phyloP scores from a whole-genome alignment of 2,329 filamentous ascomycete genomes.

The Zasmidium angulare region DNA sequence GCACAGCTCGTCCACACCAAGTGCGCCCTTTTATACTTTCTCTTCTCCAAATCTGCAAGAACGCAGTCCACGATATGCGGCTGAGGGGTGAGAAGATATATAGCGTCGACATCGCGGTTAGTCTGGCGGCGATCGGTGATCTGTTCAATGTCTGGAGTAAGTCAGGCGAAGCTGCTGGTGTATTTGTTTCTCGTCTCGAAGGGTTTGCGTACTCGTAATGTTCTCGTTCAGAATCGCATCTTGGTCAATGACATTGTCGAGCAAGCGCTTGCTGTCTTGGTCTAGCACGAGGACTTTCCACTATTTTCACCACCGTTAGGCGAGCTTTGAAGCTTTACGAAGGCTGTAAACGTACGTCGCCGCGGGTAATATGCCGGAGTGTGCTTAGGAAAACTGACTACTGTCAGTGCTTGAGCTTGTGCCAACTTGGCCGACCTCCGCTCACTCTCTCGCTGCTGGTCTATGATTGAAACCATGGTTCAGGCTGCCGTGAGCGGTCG shows the following conservation, averaged over 20 bases:
- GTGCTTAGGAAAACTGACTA: slow-evolving; percentile 66
- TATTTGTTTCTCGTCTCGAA: background rate
- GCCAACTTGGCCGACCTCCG: background rate
- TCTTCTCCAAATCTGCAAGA: slow-evolving; percentile 84
- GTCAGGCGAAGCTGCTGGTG: slow-evolving; percentile 29
- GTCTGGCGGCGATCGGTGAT: slow-evolving; percentile 82
- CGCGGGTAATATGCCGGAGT: slow-evolving; percentile 74
- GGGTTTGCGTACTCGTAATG: slow-evolving; percentile 72
- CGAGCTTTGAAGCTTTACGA: slow-evolving; percentile 19
- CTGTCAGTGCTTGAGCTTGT: slow-evolving; percentile 12
- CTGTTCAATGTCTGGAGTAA: slow-evolving; percentile 76
- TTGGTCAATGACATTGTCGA: slow-evolving; percentile 88
- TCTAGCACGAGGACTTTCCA: slow-evolving; percentile 98
- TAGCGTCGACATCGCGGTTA: slow-evolving; percentile 88
- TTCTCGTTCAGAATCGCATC: slow-evolving; percentile 97
- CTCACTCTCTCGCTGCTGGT: slow-evolving; percentile 74
- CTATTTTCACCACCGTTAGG: slow-evolving; percentile 47
- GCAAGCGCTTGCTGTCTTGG: slow-evolving; percentile 75
- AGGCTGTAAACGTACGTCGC: slow-evolving; percentile 54
- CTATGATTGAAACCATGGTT: slow-evolving; percentile 79
- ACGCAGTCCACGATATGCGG: slow-evolving; percentile 90
- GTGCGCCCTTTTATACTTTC: slow-evolving; percentile 75
- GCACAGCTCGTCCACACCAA: slow-evolving; percentile 79
- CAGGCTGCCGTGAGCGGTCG: background rate
- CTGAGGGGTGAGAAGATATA: slow-evolving; percentile 86